Evolutionary conservation across 2,329 filamentous ascomycete species (phyloP), one percentile per base, ranked within the genome.

Genomic region (Microdochium bolleyi): DNA sequence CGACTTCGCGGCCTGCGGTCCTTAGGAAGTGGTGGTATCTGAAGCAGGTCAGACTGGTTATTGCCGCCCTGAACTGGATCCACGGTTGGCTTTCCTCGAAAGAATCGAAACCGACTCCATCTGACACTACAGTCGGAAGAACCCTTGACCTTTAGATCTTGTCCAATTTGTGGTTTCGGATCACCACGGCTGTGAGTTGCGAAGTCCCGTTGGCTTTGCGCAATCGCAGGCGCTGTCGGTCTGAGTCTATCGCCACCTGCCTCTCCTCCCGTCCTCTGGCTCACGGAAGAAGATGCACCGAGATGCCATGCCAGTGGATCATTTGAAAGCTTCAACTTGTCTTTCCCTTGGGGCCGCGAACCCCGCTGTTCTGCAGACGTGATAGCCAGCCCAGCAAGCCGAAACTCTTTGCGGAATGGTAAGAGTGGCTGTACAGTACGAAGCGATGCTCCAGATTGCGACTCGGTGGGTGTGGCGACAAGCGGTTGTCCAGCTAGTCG

Each of bases 401-500:
- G 68, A 55, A 84, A 82, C 55, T 83, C 73, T 3, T 73, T 67
- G 49, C 71, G 73, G 58, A 76, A 83, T 2, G 79, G 79, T 24
- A 80, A 61, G 2, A 83, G 65, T 27, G 75, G 77, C 24, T 73
- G 70, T 19, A 83, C 69, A 2, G 80, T 83, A 54, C 74, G 71
- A 48, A 74, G 65, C 44, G 73, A 80, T 49, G 63, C 58, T n/a
- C 63, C 68, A 2, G 74, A 75, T 13, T 68, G 67, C 1, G 70
- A 63, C 55, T 67, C 49, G 5, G 72, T 73, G 3, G 75, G 68
- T 1, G 72, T 73, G 11, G 68, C 67, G 16, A 70, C 57, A 1
- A 68, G 67, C 25, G 65, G 54, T 52, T 70, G 74, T 0, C 70
- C 69, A 34, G 67, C 63, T 11, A 65, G 65, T 21, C 64, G 66